Conservation (phyloP, 768 basidiomycete genomes). For the Auriscalpium vulgare region DNA sequence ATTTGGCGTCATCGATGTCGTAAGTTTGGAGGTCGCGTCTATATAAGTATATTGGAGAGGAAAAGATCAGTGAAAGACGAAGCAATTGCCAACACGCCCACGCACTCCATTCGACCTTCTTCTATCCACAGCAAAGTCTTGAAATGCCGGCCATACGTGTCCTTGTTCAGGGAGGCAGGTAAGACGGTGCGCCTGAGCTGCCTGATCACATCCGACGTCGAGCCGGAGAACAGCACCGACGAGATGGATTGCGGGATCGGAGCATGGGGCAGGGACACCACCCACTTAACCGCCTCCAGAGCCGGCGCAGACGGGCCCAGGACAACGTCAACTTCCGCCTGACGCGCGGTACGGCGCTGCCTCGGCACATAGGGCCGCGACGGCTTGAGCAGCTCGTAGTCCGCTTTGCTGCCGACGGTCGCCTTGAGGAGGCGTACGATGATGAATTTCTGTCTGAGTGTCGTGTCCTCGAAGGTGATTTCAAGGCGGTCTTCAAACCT, state of each 20-base stretch:
- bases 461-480: constrained; percentile 40
- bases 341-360: constrained; percentile 18
- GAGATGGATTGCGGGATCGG: not conserved
- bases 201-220: not conserved
- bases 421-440: constrained; percentile 39
- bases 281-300: constrained; percentile 1
- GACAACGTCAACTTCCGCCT: constrained; percentile 10
- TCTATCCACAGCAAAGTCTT: constrained; percentile 50
- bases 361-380: constrained; percentile 39
- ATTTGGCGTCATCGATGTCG: constrained; percentile 29
- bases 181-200: constrained; percentile 20
- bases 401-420: constrained; percentile 37
- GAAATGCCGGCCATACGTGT: constrained; percentile 39
- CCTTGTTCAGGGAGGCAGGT: constrained; percentile 29
- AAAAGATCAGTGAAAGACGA: not conserved
- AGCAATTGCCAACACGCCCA: not conserved
- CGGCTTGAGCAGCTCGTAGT: constrained; percentile 39
- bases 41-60: too few species aligned
- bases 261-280: not conserved
- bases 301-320: constrained; percentile 12
- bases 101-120: constrained; percentile 25
- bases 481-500: constrained; percentile 47
- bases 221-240: not conserved
- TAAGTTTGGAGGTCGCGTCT: constrained; percentile 27
- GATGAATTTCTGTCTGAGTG: constrained; percentile 35